Base-by-base conservation (phyloP, 192 early-diverging fungal species). In the Backusella tarrabulga region DNA sequence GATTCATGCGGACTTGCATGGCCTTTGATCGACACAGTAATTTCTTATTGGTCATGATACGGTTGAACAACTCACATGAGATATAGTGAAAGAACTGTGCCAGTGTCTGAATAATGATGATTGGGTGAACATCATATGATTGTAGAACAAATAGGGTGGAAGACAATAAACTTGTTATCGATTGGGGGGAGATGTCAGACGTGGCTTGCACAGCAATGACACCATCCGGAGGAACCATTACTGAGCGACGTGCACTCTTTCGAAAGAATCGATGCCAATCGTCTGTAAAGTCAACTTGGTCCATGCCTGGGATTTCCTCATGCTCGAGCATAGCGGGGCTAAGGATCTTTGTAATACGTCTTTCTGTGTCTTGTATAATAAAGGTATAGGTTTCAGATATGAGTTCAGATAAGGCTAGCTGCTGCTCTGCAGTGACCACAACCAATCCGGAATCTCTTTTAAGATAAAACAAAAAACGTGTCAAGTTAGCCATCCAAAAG, bases 401-500 rank as follows among this genome's bases (percentile, higher is more conserved):
- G 32, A 96, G 87, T 75, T 96, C 96, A 9, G 93, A 89, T 72
- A 99, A 83, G 29, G 83, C 83, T 1, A 92, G 85, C 81, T 99
- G 96, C 35, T 90, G 84, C 66, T 91, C 87, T 63, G 85, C 90
- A 34, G 93, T 92, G 6, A 89, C 85, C 26, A 88, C 81, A 29
- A 91, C 87, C 41, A 97, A 87, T 15, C 90, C 90, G 26, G 87
- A 71, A 82, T 99, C 97, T 76, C 93, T 92, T 81, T 96, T 96
- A 66, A 99, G 82, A 81, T 93, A 97, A 79, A 95, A 93, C 3
- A 96, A 82, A 19, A 97, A 85, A 23, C 92, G 92, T 40, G 90
- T 92, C 42, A 88, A 86, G 83, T 99, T 97, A 38, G 95, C 86
- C 29, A 96, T 90, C 96, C 96, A 98, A 79, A 92, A 95, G 2